phyloP scores from a whole-genome alignment of 768 basidiomycete genomes.

The Kondoa subrosea region DNA sequence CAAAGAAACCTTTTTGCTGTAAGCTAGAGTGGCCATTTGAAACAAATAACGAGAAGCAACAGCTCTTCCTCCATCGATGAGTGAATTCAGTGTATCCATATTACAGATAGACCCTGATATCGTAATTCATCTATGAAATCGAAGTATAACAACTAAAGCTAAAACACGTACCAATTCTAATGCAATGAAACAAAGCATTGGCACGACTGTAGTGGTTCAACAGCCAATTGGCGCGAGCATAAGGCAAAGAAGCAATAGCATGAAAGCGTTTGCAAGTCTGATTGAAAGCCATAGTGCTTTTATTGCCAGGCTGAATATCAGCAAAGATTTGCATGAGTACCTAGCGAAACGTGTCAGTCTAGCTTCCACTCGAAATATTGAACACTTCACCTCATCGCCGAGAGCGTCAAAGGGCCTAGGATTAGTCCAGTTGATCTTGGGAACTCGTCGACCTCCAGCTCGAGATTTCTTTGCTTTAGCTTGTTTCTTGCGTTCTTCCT shows the following conservation, averaged over 20 bases:
- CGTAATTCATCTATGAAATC: too few species aligned
- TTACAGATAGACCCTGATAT: not conserved
- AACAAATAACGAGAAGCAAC: not conserved
- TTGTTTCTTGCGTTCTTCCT: not conserved
- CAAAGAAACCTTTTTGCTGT: not conserved
- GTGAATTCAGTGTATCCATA: not conserved
- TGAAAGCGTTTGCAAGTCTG: not conserved
- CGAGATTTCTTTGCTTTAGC: not conserved
- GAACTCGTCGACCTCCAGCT: not conserved
- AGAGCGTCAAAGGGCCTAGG: not conserved
- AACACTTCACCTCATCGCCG: not conserved
- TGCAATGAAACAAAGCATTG: not conserved
- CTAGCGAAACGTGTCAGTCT: too few species aligned
- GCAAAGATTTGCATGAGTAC: too few species aligned
- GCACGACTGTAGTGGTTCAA: not conserved
- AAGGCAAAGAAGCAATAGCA: not conserved
- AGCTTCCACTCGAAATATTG: too few species aligned
- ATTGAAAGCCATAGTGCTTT: not conserved
- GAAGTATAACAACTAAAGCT: too few species aligned
- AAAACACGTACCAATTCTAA: too few species aligned
- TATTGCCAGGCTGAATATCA: not conserved
- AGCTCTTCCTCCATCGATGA: not conserved
- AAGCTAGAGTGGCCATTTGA: not conserved
- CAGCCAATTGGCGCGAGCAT: not conserved
- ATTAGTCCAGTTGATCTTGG: not conserved